phyloP scores from a whole-genome alignment of 768 basidiomycete species.

The Lentinula guzmanii region DNA sequence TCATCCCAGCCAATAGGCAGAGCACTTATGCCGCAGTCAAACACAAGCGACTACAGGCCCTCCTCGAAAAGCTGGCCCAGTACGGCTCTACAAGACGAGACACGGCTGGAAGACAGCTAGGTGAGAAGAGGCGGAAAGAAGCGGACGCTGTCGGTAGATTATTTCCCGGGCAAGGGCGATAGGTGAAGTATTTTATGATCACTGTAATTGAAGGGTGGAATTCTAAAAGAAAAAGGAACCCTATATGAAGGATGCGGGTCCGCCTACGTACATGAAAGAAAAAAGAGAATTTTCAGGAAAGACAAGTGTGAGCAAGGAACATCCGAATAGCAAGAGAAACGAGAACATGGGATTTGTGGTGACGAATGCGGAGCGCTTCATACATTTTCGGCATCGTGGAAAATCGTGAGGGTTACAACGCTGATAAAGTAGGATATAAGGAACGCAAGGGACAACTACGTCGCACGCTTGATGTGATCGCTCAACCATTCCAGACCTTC shows the following conservation, averaged over 20 bases:
- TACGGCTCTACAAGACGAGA: conserved; percentile 63
- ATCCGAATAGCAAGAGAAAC: conserved; percentile 14
- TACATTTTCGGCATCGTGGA: conserved; percentile 54
- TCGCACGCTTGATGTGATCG: conserved; percentile 82
- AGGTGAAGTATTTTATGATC: conserved; percentile 12
- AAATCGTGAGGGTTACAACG: conserved; percentile 52
- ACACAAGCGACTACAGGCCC: conserved; percentile 62
- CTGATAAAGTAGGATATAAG: conserved; percentile 39
- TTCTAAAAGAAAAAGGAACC: conserved; percentile 7
- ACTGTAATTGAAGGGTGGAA: neutral
- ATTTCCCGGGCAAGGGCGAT: conserved; percentile 64
- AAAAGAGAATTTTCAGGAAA: neutral
- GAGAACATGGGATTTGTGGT: conserved; percentile 26
- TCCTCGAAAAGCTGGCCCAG: conserved; percentile 75
- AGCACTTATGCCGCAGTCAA: conserved; percentile 60
- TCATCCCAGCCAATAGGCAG: conserved; percentile 65
- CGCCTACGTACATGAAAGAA: conserved; percentile 4
- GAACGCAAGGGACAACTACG: conserved; percentile 40
- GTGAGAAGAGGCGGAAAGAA: conserved; percentile 69
- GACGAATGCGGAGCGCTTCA: conserved; percentile 36
- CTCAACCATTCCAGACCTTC: conserved; percentile 98
- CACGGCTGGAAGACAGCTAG: conserved; percentile 51
- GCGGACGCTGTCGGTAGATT: conserved; percentile 72
- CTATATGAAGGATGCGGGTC: neutral
- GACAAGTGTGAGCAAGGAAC: conserved; percentile 10